Percentiles rank a stretch among this genome's conserved stretches.
phyloP scores from a whole-genome alignment of 495 filamentous ascomycete species.

The Melanomma pulvis-pyrius region DNA sequence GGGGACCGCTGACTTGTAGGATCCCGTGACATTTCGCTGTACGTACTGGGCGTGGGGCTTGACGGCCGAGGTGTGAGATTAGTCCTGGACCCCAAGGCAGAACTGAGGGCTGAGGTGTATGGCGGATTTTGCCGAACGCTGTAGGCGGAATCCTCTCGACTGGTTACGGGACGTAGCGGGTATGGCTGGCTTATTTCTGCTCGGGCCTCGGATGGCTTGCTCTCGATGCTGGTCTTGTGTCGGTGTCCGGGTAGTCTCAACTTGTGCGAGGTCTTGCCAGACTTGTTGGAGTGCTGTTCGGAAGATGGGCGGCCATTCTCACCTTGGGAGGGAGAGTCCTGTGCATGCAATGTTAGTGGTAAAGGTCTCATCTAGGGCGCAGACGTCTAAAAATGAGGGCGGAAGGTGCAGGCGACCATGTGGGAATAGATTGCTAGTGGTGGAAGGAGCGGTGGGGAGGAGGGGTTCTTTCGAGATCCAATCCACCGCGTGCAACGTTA shows the following conservation, averaged over 20 bases:
- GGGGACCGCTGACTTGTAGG: slow-evolving; percentile 57
- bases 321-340: slow-evolving; percentile 33
- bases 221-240: slow-evolving; percentile 72
- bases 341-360: slow-evolving; percentile 14
- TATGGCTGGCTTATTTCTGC: slow-evolving; percentile 37
- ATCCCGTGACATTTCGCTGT: slow-evolving; percentile 51
- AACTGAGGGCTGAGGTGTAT: slow-evolving; percentile 43
- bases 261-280: slow-evolving; percentile 47
- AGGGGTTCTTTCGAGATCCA: neutral
- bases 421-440: neutral
- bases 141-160: slow-evolving; percentile 68
- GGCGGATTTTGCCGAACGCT: slow-evolving; percentile 53
- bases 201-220: slow-evolving; percentile 49
- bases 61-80: slow-evolving; percentile 61
- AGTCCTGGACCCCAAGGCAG: slow-evolving; percentile 54
- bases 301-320: slow-evolving; percentile 29
- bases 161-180: slow-evolving; percentile 58
- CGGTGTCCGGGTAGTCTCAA: slow-evolving; percentile 74
- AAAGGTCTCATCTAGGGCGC: neutral
- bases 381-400: neutral
- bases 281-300: slow-evolving; percentile 36
- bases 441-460: neutral
- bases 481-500: neutral
- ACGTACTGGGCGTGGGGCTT: slow-evolving; percentile 74
- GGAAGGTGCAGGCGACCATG: neutral